Base-by-base conservation (phyloP, 306 rosid genomes). In the Purshia tridentata region DNA sequence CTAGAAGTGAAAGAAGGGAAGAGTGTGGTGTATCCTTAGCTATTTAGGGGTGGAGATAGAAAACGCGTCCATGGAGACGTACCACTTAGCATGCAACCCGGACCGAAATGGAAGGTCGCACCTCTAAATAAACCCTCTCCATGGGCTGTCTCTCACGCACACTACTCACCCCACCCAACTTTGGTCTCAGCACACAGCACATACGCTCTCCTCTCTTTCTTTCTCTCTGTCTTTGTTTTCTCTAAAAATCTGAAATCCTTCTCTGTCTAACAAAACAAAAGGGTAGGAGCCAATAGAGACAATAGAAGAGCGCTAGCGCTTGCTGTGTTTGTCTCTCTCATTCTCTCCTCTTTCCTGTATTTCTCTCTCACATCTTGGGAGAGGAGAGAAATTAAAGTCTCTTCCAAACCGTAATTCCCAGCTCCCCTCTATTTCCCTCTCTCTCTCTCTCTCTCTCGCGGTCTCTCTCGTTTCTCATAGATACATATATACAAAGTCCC, bases 51-150 rank as follows among this genome's bases (percentile, higher is more conserved):
- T 71, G 78, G 67, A 78, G 70, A 81, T 77, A 72, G 76, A 40
- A 78, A 88, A 73, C 84, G 88, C 75, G 80, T 78, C 50, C 47
- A 72, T 52, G 69, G 84, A 87, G 84, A 87, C 70, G 92, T 87
- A 84, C 82, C 91, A 83, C 69, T 41, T 0, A 83, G 86, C 97
- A 86, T 93, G 92, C 82, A 91, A 88, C 14, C 48, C 96, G 92
- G 88, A 66, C 80, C 91, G 92, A 89, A 89, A 89, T 75, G 83
- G 62, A 71, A 79, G 93, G 84, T 89, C 85, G 39, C 19, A 66
- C 92, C 88, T 89, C 81, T 83, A 75, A 72, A 75, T 80, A 73
- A 58, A 85, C 35, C 60, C 73, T 83, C 68, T 55, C 35, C 56
- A 14, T 44, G 20, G 44, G 22, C 4, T 15, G 56, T 68, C 53